These are phyloP conservation scores for Diplodia corticola DNA, from an alignment of 2,329 filamentous ascomycete genomes.

Conservation along the genomic window DNA sequence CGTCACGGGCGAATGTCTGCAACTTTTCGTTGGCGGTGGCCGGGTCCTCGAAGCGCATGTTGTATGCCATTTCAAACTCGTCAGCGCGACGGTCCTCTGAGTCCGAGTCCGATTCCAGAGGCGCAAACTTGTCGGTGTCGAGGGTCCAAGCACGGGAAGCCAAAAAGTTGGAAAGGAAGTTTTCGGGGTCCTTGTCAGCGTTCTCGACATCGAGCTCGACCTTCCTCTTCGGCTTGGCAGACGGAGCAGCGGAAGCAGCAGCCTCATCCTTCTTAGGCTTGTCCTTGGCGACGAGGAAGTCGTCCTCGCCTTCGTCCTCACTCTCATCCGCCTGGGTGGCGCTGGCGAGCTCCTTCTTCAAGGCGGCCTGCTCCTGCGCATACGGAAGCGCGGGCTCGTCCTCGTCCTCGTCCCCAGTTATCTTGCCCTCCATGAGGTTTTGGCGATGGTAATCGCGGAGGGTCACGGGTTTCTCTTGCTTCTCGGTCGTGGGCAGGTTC, in stretches of 20 bases:
- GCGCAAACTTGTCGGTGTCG: slow-evolving; percentile 66
- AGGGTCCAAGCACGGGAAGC: slow-evolving; percentile 85
- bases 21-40: slow-evolving; percentile 83
- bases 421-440: slow-evolving; percentile 75
- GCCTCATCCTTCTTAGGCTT: slow-evolving; percentile 43
- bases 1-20: slow-evolving; percentile 84
- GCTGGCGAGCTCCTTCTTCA: slow-evolving; percentile 77
- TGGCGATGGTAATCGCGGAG: slow-evolving; percentile 89
- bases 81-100: slow-evolving; percentile 74
- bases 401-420: slow-evolving; percentile 60
- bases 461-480: slow-evolving; percentile 81
- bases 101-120: slow-evolving; percentile 92
- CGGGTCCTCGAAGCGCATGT: slow-evolving; percentile 93
- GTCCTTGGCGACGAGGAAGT: slow-evolving; percentile 71
- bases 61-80: slow-evolving; percentile 89
- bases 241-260: slow-evolving; percentile 28
- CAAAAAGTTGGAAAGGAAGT: slow-evolving; percentile 93
- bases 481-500: slow-evolving; percentile 37
- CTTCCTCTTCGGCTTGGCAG: slow-evolving; percentile 35
- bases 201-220: slow-evolving; percentile 63
- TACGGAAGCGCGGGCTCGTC: slow-evolving; percentile 68
- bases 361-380: slow-evolving; percentile 79
- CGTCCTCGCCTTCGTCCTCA: slow-evolving; percentile 57
- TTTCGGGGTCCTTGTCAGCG: slow-evolving; percentile 87
- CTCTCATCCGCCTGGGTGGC: slow-evolving; percentile 51